phyloP scores from a whole-genome alignment of 2,329 filamentous ascomycete genomes.

The Pyricularia sp. region DNA sequence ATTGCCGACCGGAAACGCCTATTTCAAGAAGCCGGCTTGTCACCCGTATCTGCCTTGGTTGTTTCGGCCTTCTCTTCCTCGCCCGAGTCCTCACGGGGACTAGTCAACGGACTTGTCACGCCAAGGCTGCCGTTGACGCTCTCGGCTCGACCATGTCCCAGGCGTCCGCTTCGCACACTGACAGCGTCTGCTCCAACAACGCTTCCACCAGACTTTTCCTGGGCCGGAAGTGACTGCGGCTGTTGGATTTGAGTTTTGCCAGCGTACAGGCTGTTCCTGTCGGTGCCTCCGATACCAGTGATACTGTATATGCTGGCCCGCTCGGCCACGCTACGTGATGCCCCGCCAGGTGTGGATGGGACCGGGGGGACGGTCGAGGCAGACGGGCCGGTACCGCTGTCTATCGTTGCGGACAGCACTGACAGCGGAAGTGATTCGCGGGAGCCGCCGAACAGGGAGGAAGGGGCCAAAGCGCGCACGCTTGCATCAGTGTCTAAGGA shows the following conservation, averaged over 20 bases:
- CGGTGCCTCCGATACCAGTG: conserved; percentile 55
- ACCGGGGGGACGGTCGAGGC: conserved; percentile 11
- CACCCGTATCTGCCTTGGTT: neutral
- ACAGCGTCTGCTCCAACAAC: conserved; percentile 46
- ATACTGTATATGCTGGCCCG: conserved; percentile 73
- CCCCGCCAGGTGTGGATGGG: conserved; percentile 28
- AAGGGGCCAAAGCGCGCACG: conserved; percentile 70
- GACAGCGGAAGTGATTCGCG: conserved; percentile 69
- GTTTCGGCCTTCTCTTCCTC: conserved; percentile 1
- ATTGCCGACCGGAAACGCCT: neutral
- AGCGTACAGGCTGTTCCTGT: conserved; percentile 72
- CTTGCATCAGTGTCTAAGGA: conserved; percentile 80
- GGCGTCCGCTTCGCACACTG: conserved; percentile 63
- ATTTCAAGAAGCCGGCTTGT: neutral
- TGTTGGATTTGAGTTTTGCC: conserved; percentile 18
- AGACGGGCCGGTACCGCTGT: conserved; percentile 23
- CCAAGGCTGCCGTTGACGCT: conserved; percentile 68
- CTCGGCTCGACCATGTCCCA: conserved; percentile 68
- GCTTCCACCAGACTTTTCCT: conserved; percentile 24
- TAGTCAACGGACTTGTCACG: conserved; percentile 49
- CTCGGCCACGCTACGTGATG: conserved; percentile 33
- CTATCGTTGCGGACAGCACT: conserved; percentile 60
- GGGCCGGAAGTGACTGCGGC: conserved; percentile 13
- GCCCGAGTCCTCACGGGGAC: conserved; percentile 19
- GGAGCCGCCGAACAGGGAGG: conserved; percentile 69